Base-by-base conservation (phyloP, 768 basidiomycete species). In the Tubosaeta sp. region DNA sequence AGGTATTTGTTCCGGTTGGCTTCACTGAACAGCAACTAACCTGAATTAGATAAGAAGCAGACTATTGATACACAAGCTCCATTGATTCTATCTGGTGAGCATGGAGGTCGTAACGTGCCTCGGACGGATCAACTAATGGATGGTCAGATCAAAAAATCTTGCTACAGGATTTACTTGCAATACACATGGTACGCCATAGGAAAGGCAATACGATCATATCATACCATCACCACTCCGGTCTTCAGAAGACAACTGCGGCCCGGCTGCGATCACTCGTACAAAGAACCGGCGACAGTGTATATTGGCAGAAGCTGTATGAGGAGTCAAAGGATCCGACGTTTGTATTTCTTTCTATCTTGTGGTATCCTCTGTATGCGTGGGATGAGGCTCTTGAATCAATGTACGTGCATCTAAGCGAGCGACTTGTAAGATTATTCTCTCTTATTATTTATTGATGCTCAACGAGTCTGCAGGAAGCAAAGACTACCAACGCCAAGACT, bases 331-430 rank as follows among this genome's bases (percentile, higher is more conserved):
- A 73, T 43, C 68, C 70, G 1, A 71, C 69, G 0, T 63, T 72
- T 25, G 46, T 71, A 10, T 64, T 71, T 17, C 63, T 72, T 19
- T 69, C 76, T 42, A 65, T 78, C 8, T 62, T 84, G 26, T 84
- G 82, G 83, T 81, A 82, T 51, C 75, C 80, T 1, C 56, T 83
- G 26, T 84, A 84, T 59, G 75, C 81, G 0, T 84, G 83, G 81
- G 83, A 84, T 43, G 80, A 84, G 61, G 67, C 79, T 0, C 69
- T 83, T 17, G 81, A 82, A 56, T 64, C 66, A 10, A 59, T 84
- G 31, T 82, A 81, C 50, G 55, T 58, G 11, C 78, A 84, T 56
- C 73, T 84, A 19, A 77, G 73, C 52, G 70, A 54, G 39, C 25
- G 35, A 49, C 65, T 84, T 65, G 80, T 82, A 59, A 43, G 63